Evolutionary conservation across 441 rosid genomes (phyloP).

Genomic region (Jatropha podagrica): DNA sequence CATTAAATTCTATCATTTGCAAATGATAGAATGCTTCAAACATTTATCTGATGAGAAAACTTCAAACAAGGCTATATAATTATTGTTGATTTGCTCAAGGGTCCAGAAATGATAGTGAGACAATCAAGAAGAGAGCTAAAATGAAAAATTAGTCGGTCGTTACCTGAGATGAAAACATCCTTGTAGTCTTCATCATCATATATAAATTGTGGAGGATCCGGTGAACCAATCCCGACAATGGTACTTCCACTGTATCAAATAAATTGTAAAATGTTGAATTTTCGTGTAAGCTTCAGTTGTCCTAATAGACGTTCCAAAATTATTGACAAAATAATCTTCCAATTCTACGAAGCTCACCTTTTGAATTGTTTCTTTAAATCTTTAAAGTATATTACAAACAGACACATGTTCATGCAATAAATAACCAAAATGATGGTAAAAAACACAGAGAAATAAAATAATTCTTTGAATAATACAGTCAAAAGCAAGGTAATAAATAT

Average conservation of each 20-base stretch:
- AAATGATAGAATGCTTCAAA: no score
- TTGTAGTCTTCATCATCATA: conserved; percentile 76
- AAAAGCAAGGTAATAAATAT: no score
- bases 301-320: background rate
- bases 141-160: conserved; percentile 4
- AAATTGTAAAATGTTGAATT: conserved; percentile 2
- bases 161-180: conserved; percentile 88
- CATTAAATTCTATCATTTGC: no score
- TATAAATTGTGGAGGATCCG: conserved; percentile 89
- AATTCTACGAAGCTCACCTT: background rate
- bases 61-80: background rate
- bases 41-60: background rate
- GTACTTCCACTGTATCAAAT: conserved; percentile 80
- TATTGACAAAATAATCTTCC: background rate
- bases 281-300: background rate
- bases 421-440: no score
- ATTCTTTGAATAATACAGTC: no score
- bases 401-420: no score
- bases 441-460: no score
- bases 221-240: conserved; percentile 90
- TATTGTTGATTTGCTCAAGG: background rate
- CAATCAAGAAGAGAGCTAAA: background rate
- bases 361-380: background rate
- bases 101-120: background rate
- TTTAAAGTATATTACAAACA: no score